Conservation (phyloP, 164 flowering plant genomes). For the Umbellularia californica region DNA sequence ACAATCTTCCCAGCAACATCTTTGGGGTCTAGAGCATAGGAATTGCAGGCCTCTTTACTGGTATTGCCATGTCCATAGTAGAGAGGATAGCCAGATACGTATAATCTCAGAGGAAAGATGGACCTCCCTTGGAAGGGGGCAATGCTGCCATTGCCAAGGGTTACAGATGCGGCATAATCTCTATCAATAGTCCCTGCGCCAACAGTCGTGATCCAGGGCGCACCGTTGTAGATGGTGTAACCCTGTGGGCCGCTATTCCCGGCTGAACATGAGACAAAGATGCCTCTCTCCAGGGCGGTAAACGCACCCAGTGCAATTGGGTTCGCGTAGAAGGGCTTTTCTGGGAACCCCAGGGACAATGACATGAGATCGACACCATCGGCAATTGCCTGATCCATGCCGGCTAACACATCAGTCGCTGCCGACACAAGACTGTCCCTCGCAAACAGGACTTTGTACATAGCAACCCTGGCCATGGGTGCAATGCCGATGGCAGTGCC, state of each 20-base stretch:
- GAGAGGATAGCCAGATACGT: slow-evolving; percentile 16
- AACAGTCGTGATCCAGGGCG: slow-evolving; percentile 23
- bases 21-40: slow-evolving; percentile 15
- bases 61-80: slow-evolving; percentile 30
- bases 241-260: slow-evolving; percentile 13
- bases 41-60: slow-evolving; percentile 24
- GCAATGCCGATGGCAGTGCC: slow-evolving; percentile 16
- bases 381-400: slow-evolving; percentile 17
- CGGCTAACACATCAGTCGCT: slow-evolving; percentile 7
- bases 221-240: slow-evolving; percentile 12
- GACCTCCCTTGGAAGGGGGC: slow-evolving; percentile 23
- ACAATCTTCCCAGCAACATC: slow-evolving; percentile 33
- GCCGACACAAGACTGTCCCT: neutral
- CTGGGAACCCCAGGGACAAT: slow-evolving; percentile 11
- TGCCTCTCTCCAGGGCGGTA: slow-evolving; percentile 21
- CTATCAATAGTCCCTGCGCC: slow-evolving; percentile 18
- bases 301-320: slow-evolving; percentile 14
- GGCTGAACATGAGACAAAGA: slow-evolving; percentile 21
- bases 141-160: slow-evolving; percentile 11
- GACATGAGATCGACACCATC: slow-evolving; percentile 22
- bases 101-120: slow-evolving; percentile 25
- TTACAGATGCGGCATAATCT: slow-evolving; percentile 7
- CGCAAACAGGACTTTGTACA: slow-evolving; percentile 7
- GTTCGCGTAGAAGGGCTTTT: neutral
- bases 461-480: slow-evolving; percentile 13